These are phyloP conservation scores for Fusarium sp. DNA, from an alignment of 2,329 filamentous ascomycete species.

Conservation along the genomic window DNA sequence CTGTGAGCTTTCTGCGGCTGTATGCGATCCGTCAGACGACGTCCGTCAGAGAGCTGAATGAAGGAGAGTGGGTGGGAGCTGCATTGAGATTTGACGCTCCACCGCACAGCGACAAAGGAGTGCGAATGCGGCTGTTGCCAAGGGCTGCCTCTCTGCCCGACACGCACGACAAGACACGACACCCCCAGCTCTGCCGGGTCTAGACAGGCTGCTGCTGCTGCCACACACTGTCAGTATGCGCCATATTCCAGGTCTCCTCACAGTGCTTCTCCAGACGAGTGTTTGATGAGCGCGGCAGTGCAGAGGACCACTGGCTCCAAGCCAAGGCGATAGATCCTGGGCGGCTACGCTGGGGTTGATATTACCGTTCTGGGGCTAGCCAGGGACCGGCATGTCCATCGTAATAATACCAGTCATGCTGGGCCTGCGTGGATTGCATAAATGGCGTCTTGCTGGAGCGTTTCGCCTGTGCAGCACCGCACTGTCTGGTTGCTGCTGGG, in stretches of 20 bases:
- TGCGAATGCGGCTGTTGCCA: slow-evolving; percentile 22
- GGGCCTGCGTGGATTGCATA: slow-evolving; percentile 26
- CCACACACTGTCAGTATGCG: neutral
- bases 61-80: neutral
- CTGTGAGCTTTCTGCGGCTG: neutral
- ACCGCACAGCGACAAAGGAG: slow-evolving; percentile 14
- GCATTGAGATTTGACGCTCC: slow-evolving; percentile 25
- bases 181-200: neutral
- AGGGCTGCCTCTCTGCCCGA: neutral
- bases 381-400: slow-evolving; percentile 31
- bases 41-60: neutral
- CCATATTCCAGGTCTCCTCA: neutral
- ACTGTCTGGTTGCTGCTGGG: neutral
- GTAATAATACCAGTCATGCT: slow-evolving; percentile 32
- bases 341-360: slow-evolving; percentile 10
- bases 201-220: neutral
- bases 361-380: slow-evolving; percentile 19
- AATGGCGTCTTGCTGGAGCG: slow-evolving; percentile 28
- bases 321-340: slow-evolving; percentile 8
- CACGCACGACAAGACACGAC: neutral
- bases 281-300: slow-evolving; percentile 3
- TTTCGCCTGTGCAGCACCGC: slow-evolving; percentile 28
- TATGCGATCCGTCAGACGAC: neutral
- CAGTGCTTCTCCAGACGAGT: neutral
- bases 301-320: slow-evolving; percentile 6